Evolutionary conservation across 768 basidiomycete genomes (phyloP).

Genomic region (Russula virescens): DNA sequence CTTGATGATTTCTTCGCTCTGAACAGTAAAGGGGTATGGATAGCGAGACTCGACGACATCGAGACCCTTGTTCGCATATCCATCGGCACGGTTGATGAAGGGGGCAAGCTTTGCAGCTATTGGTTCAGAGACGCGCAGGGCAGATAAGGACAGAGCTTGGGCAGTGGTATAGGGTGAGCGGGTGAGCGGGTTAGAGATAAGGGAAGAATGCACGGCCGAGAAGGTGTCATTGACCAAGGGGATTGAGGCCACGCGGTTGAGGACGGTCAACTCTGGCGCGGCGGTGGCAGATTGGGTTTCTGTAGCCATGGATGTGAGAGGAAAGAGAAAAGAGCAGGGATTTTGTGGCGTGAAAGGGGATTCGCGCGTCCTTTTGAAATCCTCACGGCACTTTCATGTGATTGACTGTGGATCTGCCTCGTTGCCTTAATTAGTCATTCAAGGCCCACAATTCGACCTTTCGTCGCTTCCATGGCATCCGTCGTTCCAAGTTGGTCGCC

Average conservation of each 20-base stretch:
- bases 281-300: slow-evolving; percentile 30
- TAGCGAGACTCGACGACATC: slow-evolving; percentile 68
- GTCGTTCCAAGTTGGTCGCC: background rate
- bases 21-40: slow-evolving; percentile 70
- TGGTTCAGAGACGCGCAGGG: slow-evolving; percentile 49
- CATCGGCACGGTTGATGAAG: slow-evolving; percentile 56
- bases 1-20: slow-evolving; percentile 62
- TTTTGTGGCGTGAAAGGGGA: background rate
- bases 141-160: slow-evolving; percentile 46
- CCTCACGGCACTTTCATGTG: slow-evolving; percentile 8
- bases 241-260: slow-evolving; percentile 64
- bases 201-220: slow-evolving; percentile 51
- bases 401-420: background rate
- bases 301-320: slow-evolving; percentile 33
- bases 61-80: slow-evolving; percentile 65
- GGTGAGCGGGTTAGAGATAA: slow-evolving; percentile 56
- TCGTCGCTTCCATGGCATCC: slow-evolving; percentile 1
- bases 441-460: background rate
- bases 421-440: background rate
- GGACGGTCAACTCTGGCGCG: slow-evolving; percentile 52
- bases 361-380: slow-evolving; percentile 2
- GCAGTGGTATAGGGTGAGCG: slow-evolving; percentile 61
- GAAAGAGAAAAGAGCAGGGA: no score
- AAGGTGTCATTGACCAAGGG: slow-evolving; percentile 65
- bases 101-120: slow-evolving; percentile 62